Conservation (phyloP, 169 alveolate species). For the Plasmodium malariae region DNA sequence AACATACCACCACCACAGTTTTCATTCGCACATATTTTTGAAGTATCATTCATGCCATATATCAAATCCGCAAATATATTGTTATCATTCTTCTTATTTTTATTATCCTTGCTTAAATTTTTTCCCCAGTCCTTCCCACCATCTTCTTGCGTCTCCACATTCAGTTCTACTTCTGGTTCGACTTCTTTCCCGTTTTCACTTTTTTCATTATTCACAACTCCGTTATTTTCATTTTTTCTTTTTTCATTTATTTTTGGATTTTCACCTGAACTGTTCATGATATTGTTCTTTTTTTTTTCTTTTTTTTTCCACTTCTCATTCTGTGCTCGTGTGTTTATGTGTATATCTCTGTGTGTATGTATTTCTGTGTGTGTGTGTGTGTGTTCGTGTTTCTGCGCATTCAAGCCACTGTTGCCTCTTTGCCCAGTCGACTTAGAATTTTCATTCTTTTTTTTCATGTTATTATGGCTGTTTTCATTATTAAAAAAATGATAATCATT, state of each 20-base stretch:
- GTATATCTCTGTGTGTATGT: constrained; percentile 9
- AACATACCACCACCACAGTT: constrained; percentile 4
- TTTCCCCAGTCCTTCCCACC: neutral
- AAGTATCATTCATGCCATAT: neutral
- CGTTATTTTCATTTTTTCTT: neutral
- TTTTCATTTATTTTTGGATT: neutral
- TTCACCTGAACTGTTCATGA: constrained; percentile 34
- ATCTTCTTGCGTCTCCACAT: neutral
- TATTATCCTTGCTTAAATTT: neutral
- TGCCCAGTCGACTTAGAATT: neutral
- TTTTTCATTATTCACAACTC: neutral
- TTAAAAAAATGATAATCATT: constrained; percentile 9
- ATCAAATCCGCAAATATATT: constrained; percentile 2
- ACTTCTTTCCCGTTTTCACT: neutral
- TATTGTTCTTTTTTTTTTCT: neutral
- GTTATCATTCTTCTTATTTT: neutral
- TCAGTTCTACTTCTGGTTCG: neutral
- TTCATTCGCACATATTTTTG: neutral
- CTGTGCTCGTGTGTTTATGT: too few species aligned
- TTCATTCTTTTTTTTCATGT: constrained; percentile 10
- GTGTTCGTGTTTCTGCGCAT: neutral
- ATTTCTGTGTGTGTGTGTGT: too few species aligned
- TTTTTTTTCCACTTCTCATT: neutral
- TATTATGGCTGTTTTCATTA: constrained; percentile 7
- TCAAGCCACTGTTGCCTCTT: neutral